phyloP scores from a whole-genome alignment of 805 yeast species.

The Aciculoconidium aculeatum region DNA sequence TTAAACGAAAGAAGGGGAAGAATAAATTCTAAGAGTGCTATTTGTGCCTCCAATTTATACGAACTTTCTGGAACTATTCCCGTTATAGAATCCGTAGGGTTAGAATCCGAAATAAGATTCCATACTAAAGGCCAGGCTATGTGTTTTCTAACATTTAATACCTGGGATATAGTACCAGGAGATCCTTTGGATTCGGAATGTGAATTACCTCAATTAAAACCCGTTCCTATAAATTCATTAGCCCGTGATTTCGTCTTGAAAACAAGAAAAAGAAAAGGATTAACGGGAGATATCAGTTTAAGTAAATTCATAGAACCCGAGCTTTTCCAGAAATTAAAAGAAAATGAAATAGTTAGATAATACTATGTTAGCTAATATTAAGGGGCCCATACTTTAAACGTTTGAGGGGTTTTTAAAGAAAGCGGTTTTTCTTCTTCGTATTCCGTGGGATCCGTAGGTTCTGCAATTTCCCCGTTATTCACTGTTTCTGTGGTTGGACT shows the following conservation, averaged over 20 bases:
- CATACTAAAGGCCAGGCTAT: slow-evolving; percentile 75
- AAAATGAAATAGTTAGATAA: slow-evolving; percentile 32
- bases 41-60: slow-evolving; percentile 69
- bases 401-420: slow-evolving; percentile 36
- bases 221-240: slow-evolving; percentile 63
- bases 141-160: slow-evolving; percentile 57
- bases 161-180: slow-evolving; percentile 83
- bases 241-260: slow-evolving; percentile 89
- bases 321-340: slow-evolving; percentile 47
- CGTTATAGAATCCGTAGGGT: slow-evolving; percentile 83
- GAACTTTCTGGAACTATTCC: slow-evolving; percentile 65
- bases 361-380: slow-evolving; percentile 8
- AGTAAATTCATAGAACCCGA: slow-evolving; percentile 62
- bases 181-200: slow-evolving; percentile 75
- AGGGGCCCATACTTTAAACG: slow-evolving; percentile 42
- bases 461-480: slow-evolving; percentile 7
- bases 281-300: slow-evolving; percentile 58
- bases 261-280: slow-evolving; percentile 83
- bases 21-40: slow-evolving; percentile 40
- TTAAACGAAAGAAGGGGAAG: slow-evolving; percentile 67
- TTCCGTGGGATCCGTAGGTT: slow-evolving; percentile 7
- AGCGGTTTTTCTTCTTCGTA: slow-evolving; percentile 25
- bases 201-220: slow-evolving; percentile 61
- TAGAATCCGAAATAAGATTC: slow-evolving; percentile 79
- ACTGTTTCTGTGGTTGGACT: slow-evolving; percentile 10